A percentile compares a stretch with the other conserved stretches of the same genome.
These are phyloP conservation scores for Metschnikowia amazonensis DNA, from an alignment of 805 yeast species.

Conservation along the genomic window DNA sequence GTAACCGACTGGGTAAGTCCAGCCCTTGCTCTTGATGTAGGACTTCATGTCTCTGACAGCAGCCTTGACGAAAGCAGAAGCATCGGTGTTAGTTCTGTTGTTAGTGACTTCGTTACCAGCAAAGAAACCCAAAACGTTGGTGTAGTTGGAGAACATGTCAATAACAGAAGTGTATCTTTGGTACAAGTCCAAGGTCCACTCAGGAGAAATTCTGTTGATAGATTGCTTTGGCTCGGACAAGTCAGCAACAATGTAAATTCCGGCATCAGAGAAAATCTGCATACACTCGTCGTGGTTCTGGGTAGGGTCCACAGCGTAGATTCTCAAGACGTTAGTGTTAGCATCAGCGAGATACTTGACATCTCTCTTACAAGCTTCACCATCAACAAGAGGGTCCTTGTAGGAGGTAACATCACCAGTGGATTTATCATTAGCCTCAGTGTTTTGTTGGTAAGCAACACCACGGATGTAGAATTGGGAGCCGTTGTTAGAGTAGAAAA, in stretches of 20 bases:
- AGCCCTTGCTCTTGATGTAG: constrained; percentile 56
- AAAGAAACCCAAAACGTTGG: constrained; percentile 87
- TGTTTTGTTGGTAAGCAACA: constrained; percentile 75
- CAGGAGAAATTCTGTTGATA: constrained; percentile 71
- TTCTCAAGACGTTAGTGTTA: constrained; percentile 75
- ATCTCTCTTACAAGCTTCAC: constrained; percentile 70
- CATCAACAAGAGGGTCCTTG: constrained; percentile 77
- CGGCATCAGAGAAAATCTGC: constrained; percentile 51
- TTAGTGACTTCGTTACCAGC: constrained; percentile 98
- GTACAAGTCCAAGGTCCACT: constrained; percentile 70
- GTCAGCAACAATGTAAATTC: constrained; percentile 43
- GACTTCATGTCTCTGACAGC: constrained; percentile 85
- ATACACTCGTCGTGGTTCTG: constrained; percentile 64
- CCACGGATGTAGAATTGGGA: constrained; percentile 76
- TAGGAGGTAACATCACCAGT: constrained; percentile 24
- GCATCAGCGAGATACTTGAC: constrained; percentile 68
- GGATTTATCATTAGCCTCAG: constrained; percentile 42
- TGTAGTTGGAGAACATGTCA: constrained; percentile 71
- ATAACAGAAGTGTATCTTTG: constrained; percentile 78
- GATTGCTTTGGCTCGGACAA: constrained; percentile 69
- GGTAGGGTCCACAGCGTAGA: constrained; percentile 77
- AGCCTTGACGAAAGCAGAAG: constrained; percentile 94
- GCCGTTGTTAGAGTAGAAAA: constrained; percentile 72
- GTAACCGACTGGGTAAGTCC: constrained; percentile 86
- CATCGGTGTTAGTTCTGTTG: constrained; percentile 74